These are phyloP conservation scores for Termitomyces sp. DNA, from an alignment of 768 basidiomycete genomes.

Conservation along the genomic window DNA sequence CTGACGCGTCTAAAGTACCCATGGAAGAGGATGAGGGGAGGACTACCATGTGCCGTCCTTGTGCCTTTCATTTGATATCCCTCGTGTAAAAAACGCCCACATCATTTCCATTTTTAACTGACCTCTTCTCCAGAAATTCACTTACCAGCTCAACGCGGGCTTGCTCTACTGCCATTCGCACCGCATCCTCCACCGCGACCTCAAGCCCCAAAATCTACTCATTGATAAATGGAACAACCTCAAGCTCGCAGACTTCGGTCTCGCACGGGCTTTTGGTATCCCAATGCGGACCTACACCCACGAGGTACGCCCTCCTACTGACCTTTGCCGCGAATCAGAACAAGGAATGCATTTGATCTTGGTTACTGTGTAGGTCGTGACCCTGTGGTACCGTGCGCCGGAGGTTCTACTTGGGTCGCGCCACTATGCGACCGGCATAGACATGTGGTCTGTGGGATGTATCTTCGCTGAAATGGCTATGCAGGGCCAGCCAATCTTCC, in stretches of 20 bases:
- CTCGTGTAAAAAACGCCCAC: background rate
- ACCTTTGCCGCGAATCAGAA: background rate
- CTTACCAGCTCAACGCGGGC: conserved; percentile 87
- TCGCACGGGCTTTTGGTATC: conserved; percentile 96
- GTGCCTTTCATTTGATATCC: background rate
- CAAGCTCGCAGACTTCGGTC: conserved; percentile 94
- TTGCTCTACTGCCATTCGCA: conserved; percentile 94
- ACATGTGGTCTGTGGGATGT: conserved; percentile 99
- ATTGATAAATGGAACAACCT: conserved; percentile 88
- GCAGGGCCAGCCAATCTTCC: conserved; percentile 86
- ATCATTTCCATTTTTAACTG: background rate
- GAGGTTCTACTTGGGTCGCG: conserved; percentile 94
- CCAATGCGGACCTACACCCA: conserved; percentile 99
- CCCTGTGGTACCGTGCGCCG: conserved; percentile 98
- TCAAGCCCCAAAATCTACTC: conserved; percentile 94
- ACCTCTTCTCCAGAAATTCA: conserved; percentile 75
- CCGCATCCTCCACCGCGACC: conserved; percentile 92
- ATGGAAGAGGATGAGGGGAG: background rate
- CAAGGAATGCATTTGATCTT: background rate
- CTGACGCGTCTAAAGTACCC: conserved; percentile 11
- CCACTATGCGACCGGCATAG: conserved; percentile 96
- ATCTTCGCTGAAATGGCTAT: conserved; percentile 99
- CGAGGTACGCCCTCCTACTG: conserved; percentile 53
- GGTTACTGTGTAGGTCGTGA: conserved; percentile 71
- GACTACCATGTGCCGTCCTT: background rate